These are phyloP conservation scores for Nitzschia sp. DNA, from an alignment of 108 stramenopile species.

Conservation along the genomic window DNA sequence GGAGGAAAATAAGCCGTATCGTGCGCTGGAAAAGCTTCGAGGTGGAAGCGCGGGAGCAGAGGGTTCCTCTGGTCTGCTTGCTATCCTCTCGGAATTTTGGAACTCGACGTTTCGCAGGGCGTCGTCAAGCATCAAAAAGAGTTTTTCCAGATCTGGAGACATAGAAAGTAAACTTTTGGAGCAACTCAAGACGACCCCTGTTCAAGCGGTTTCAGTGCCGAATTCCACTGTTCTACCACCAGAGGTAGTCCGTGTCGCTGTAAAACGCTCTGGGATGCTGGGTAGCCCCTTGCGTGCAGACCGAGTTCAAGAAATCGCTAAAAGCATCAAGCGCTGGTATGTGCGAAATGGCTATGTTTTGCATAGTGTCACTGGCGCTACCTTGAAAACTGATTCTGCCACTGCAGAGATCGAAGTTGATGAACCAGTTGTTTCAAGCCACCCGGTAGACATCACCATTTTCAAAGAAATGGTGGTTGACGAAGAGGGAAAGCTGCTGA, in stretches of 20 bases:
- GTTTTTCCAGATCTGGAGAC: slow-evolving; percentile 8
- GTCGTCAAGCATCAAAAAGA: slow-evolving; percentile 4
- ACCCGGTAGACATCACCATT: slow-evolving; percentile 60
- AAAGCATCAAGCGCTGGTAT: slow-evolving; percentile 67
- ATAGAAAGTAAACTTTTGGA: slow-evolving; percentile 37
- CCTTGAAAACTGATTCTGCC: slow-evolving; percentile 52
- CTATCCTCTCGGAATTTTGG: slow-evolving; percentile 17
- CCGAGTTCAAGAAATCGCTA: slow-evolving; percentile 62
- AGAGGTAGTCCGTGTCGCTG: slow-evolving; percentile 59
- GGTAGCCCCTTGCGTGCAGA: slow-evolving; percentile 62
- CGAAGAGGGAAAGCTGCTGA: slow-evolving; percentile 45
- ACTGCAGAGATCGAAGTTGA: slow-evolving; percentile 46
- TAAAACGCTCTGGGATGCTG: slow-evolving; percentile 60
- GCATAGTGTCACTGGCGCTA: slow-evolving; percentile 71
- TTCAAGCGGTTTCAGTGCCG: slow-evolving; percentile 45
- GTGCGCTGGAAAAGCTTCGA: neutral
- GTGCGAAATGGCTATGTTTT: slow-evolving; percentile 70
- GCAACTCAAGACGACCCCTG: slow-evolving; percentile 33
- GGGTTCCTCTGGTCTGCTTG: neutral
- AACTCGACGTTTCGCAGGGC: slow-evolving; percentile 8
- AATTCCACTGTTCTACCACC: slow-evolving; percentile 62
- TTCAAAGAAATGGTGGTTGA: slow-evolving; percentile 71
- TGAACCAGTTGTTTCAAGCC: slow-evolving; percentile 37
- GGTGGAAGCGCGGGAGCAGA: neutral
- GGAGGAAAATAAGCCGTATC: neutral